phyloP scores from a whole-genome alignment of 495 filamentous ascomycete genomes.

The Neurospora sp. region DNA sequence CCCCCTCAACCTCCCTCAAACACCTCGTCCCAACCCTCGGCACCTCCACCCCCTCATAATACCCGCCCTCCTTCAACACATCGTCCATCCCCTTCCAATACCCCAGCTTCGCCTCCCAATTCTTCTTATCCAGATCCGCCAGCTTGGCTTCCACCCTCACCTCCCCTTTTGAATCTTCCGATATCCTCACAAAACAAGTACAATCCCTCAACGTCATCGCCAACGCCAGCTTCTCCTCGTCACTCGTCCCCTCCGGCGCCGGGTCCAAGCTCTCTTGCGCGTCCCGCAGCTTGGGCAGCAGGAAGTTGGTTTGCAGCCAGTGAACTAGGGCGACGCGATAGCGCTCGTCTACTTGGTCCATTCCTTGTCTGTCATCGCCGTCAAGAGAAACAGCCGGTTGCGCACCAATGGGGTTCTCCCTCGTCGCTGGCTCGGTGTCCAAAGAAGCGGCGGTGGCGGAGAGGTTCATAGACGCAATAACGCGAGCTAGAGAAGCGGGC shows the following conservation, averaged over 20 bases:
- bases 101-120: constrained; percentile 51
- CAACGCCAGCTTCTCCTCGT: constrained; percentile 24
- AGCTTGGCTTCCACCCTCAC: constrained; percentile 57
- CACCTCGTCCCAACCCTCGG: constrained; percentile 13
- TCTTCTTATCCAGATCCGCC: constrained; percentile 84
- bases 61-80: constrained; percentile 56
- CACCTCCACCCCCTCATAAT: constrained; percentile 53
- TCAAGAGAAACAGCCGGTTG: background rate
- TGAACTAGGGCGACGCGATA: constrained; percentile 3
- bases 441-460: background rate
- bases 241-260: constrained; percentile 37
- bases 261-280: constrained; percentile 26
- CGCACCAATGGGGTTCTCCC: background rate
- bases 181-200: constrained; percentile 66
- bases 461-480: background rate
- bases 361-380: background rate
- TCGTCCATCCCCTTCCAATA: constrained; percentile 65
- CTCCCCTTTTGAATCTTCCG: constrained; percentile 14
- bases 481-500: background rate
- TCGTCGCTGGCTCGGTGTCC: background rate
- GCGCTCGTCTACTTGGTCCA: background rate
- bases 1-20: constrained; percentile 6
- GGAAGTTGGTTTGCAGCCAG: constrained; percentile 20
- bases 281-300: constrained; percentile 36
- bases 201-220: constrained; percentile 91